These are phyloP conservation scores for Smittium mucronatum DNA, from an alignment of 371 early-diverging fungal species.

Conservation along the genomic window DNA sequence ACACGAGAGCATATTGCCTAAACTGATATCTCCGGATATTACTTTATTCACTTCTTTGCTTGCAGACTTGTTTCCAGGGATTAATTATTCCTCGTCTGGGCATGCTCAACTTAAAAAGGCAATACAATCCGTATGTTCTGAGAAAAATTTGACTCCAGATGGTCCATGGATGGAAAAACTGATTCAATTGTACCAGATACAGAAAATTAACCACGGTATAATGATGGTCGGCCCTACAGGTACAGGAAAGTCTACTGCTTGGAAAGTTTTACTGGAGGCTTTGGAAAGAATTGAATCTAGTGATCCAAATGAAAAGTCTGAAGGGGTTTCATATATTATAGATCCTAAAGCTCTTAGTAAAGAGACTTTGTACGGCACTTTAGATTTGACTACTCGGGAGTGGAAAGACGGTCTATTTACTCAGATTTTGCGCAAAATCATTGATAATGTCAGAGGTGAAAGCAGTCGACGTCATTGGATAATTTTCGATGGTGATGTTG, in stretches of 20 bases:
- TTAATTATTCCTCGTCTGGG: slow-evolving; percentile 69
- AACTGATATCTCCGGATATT: slow-evolving; percentile 90
- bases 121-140: slow-evolving; percentile 62
- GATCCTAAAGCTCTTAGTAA: slow-evolving; percentile 97
- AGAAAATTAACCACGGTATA: slow-evolving; percentile 93
- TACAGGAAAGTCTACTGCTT: slow-evolving; percentile 86
- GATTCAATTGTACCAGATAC: slow-evolving; percentile 92
- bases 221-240: slow-evolving; percentile 99
- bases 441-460: slow-evolving; percentile 96
- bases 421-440: slow-evolving; percentile 87
- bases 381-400: slow-evolving; percentile 95
- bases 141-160: slow-evolving; percentile 59
- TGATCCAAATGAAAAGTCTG: slow-evolving; percentile 31
- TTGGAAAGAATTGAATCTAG: slow-evolving; percentile 62
- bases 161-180: slow-evolving; percentile 92
- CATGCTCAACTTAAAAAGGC: slow-evolving; percentile 60
- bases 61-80: slow-evolving; percentile 92
- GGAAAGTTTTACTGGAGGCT: slow-evolving; percentile 80
- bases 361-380: slow-evolving; percentile 87
- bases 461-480: slow-evolving; percentile 92
- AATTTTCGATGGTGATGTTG: slow-evolving; percentile 98
- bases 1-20: slow-evolving; percentile 91
- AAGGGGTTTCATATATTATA: slow-evolving; percentile 85
- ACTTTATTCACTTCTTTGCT: slow-evolving; percentile 72
- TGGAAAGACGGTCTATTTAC: slow-evolving; percentile 99